Conservation (phyloP, 176 grass and related monocot genomes). For the Leersia perrieri region DNA sequence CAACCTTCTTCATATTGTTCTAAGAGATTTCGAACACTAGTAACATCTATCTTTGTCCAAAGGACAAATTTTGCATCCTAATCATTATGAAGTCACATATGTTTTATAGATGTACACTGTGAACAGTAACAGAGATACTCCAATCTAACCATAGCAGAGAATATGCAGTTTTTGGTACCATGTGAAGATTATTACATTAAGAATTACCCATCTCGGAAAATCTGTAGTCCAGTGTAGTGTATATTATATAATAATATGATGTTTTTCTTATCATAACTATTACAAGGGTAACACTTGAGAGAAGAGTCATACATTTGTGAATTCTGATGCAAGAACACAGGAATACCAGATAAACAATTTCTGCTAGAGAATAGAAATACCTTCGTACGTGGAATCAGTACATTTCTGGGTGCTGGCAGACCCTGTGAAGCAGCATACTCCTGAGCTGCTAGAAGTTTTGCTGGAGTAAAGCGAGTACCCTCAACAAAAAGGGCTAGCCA, state of each 20-base stretch:
- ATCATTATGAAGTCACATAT: not conserved
- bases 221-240: not conserved
- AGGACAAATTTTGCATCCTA: not conserved
- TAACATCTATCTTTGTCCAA: not conserved
- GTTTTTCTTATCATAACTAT: not conserved
- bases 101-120: not conserved
- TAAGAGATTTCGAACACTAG: not conserved
- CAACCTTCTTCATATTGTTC: not conserved
- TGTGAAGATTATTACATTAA: not conserved
- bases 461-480: constrained; percentile 77
- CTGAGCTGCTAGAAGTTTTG: constrained; percentile 82
- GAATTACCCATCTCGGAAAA: not conserved
- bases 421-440: constrained; percentile 87
- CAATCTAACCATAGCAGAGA: not conserved
- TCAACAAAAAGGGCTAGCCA: constrained; percentile 95
- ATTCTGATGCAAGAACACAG: not conserved
- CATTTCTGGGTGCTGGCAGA: constrained; percentile 73
- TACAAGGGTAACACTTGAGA: not conserved
- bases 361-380: constrained; percentile 31
- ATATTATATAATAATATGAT: not conserved
- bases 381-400: constrained; percentile 96
- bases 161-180: not conserved
- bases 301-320: not conserved
- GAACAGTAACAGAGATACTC: not conserved
- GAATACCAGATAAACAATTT: constrained; percentile 1